Base-by-base conservation (phyloP, 2,329 filamentous ascomycete genomes). In the Leptosphaerulina australis region DNA sequence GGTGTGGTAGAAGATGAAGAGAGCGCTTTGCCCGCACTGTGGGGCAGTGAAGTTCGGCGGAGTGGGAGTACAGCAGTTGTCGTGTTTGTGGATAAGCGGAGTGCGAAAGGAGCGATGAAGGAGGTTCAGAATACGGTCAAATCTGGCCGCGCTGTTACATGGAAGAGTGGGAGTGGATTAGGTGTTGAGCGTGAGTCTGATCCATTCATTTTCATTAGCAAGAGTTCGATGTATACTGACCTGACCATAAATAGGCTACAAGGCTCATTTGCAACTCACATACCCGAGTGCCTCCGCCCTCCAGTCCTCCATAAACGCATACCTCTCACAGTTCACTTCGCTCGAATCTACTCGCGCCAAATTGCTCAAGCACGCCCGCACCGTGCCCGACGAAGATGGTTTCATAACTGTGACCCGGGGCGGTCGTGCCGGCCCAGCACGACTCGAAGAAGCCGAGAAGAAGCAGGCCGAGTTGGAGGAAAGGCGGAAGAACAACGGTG, bases 331-430 rank as follows among this genome's bases (percentile, higher is more conserved):
- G n/a, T 97, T 91, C 76, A 71, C 74, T 20, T 72, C 88, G 80
- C 76, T 83, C 68, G 76, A 90, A 79, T 76, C 88, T 82, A 79
- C 84, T 72, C 74, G 87, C 79, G 73, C 86, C 79, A 61, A 81
- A 67, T 58, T 86, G 77, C 75, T 81, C 78, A 68, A 88, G 76
- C 68, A 82, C 46, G 77, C 87, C 54, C 85, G 90, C 53, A 87
- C 88, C 60, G 86, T 91, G 64, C 91, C 93, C 0, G 94, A 99
- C 71, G 92, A 91, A 67, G 94, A 99, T 72, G 94, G 94, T 2
- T 99, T 99, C 70, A 83, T 97, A 38, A 97, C 92, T 3, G 94
- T 99, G 18, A 88, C 87, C 1, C 83, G 89, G 45, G 91, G 91
- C 20, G 88, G 65, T 1, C 81, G 81, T 52, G 81, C 81, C 5